These are phyloP conservation scores for Talaromyces sp. DNA, from an alignment of 2,329 filamentous ascomycete species.

Conservation along the genomic window DNA sequence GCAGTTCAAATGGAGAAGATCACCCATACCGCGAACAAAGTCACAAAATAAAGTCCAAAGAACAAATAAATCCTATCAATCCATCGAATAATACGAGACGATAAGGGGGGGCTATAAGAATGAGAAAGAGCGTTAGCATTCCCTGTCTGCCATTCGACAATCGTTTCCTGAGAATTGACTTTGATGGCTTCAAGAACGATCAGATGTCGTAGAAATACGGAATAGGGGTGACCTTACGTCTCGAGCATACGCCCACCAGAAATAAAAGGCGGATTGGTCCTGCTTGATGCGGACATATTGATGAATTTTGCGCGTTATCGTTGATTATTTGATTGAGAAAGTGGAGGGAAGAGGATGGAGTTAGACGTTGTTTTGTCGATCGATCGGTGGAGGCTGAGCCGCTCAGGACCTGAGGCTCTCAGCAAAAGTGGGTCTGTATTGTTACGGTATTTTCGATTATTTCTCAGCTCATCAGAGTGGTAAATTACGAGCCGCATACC, in stretches of 20 bases:
- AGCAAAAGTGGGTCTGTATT: neutral
- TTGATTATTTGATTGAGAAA: neutral
- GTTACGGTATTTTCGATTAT: neutral
- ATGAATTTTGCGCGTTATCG: neutral
- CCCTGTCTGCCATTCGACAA: neutral
- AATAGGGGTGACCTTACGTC: slow-evolving; percentile 29
- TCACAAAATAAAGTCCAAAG: slow-evolving; percentile 50
- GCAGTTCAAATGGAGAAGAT: slow-evolving; percentile 7
- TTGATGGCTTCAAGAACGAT: neutral
- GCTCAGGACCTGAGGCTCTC: neutral
- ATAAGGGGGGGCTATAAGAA: slow-evolving; percentile 43
- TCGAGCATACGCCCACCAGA: slow-evolving; percentile 42
- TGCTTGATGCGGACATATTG: slow-evolving; percentile 36
- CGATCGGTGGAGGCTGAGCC: neutral
- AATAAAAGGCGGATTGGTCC: slow-evolving; percentile 34
- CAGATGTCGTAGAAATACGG: neutral
- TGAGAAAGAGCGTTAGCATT: slow-evolving; percentile 2
- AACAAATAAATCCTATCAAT: slow-evolving; percentile 47
- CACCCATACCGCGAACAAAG: slow-evolving; percentile 47
- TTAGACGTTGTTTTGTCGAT: neutral
- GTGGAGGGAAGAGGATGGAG: neutral
- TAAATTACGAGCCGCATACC: neutral
- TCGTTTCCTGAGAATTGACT: neutral
- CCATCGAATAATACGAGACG: slow-evolving; percentile 44
- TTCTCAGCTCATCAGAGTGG: neutral